Evolutionary conservation across 495 filamentous ascomycete genomes (phyloP).

Genomic region (Tetracladium setigerum): DNA sequence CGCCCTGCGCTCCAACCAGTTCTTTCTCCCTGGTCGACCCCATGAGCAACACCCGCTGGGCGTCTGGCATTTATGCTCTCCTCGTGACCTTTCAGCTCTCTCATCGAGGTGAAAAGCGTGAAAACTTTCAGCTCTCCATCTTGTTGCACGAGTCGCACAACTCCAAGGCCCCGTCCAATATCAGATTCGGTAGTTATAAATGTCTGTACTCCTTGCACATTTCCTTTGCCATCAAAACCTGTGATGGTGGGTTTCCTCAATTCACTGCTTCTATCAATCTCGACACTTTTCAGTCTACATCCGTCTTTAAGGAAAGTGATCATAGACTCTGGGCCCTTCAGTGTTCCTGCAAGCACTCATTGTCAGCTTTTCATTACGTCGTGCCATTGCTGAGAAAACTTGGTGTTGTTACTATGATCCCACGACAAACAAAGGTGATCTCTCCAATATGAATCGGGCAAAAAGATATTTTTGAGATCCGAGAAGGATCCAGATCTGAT

Average conservation of each 20-base stretch:
- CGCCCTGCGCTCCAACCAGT: conserved; percentile 50
- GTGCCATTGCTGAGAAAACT: not conserved
- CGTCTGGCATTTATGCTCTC: conserved; percentile 37
- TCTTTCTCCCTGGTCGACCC: conserved; percentile 24
- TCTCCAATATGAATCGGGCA: conserved; percentile 7
- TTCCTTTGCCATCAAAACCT: conserved; percentile 5
- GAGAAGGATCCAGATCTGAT: not conserved
- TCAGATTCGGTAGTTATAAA: conserved; percentile 25
- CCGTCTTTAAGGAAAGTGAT: conserved; percentile 2
- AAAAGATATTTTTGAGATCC: conserved; percentile 6
- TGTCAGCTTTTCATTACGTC: too few relatives aligned
- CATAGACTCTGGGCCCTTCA: conserved; percentile 9
- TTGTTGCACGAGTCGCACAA: conserved; percentile 39
- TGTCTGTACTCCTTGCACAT: conserved; percentile 11
- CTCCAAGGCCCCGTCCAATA: conserved; percentile 40
- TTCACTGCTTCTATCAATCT: conserved; percentile 3
- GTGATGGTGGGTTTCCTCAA: conserved; percentile 3
- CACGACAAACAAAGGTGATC: conserved; percentile 15
- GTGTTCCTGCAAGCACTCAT: not conserved
- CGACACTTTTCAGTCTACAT: conserved; percentile 8
- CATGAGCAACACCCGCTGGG: conserved; percentile 35
- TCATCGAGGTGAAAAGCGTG: conserved; percentile 44
- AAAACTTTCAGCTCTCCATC: conserved; percentile 46
- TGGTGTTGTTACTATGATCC: not conserved
- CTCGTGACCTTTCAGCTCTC: conserved; percentile 40